phyloP scores from a whole-genome alignment of 208 protist genomes.

The Naegleria lovaniensis region DNA sequence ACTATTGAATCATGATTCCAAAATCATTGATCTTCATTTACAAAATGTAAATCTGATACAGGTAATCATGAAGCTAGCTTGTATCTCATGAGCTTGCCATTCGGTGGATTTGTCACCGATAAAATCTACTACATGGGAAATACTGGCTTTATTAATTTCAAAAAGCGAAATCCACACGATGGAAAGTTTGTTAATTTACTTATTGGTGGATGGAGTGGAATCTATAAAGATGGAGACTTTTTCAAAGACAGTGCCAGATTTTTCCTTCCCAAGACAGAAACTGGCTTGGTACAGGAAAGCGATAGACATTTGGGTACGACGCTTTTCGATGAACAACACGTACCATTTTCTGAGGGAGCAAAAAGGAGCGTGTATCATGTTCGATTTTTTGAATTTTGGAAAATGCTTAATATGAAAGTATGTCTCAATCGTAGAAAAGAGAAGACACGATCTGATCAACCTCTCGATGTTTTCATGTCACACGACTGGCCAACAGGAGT shows the following conservation, averaged over 20 bases:
- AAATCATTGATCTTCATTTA: no score
- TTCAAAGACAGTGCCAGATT: background rate
- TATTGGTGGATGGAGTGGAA: background rate
- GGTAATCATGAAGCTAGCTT: slow-evolving; percentile 92
- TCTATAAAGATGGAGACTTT: background rate
- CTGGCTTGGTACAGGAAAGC: background rate
- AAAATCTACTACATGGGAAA: slow-evolving; percentile 98
- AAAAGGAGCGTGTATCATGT: slow-evolving; percentile 75
- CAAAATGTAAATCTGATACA: no score
- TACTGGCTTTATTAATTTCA: slow-evolving; percentile 77
- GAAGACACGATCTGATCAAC: background rate
- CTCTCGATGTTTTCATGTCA: slow-evolving; percentile 67
- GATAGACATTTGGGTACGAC: background rate
- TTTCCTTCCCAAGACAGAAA: background rate
- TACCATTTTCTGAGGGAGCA: slow-evolving; percentile 54
- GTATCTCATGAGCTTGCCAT: slow-evolving; percentile 81
- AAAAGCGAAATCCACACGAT: slow-evolving; percentile 62
- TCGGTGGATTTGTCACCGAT: slow-evolving; percentile 89
- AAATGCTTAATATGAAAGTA: slow-evolving; percentile 54
- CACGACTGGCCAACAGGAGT: slow-evolving; percentile 82
- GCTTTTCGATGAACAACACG: slow-evolving; percentile 31
- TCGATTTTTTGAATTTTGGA: slow-evolving; percentile 68
- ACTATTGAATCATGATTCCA: no score
- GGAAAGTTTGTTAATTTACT: slow-evolving; percentile 58
- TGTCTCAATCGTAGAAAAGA: background rate